These are phyloP conservation scores for Colletotrichum godetiae DNA, from an alignment of 2,329 filamentous ascomycete genomes.

Conservation along the genomic window DNA sequence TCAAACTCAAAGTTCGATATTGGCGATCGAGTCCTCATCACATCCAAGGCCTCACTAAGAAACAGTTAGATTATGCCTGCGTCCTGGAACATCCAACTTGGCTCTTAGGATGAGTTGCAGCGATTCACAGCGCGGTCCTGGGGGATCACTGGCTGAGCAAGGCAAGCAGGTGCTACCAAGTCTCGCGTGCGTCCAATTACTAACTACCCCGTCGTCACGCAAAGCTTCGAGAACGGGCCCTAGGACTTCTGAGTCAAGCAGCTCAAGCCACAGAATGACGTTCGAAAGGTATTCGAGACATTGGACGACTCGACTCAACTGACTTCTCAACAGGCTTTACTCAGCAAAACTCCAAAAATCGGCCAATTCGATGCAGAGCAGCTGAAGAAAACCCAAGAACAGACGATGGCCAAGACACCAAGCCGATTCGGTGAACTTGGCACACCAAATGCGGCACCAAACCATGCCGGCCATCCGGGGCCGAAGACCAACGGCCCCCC, in stretches of 20 bases:
- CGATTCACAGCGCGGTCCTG: too few relatives aligned
- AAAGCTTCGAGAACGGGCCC: too few relatives aligned
- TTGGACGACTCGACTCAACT: not conserved
- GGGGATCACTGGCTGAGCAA: too few relatives aligned
- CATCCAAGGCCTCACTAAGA: too few relatives aligned
- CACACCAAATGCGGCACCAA: slow-evolving; percentile 6
- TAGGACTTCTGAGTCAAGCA: not conserved
- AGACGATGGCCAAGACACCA: slow-evolving; percentile 28
- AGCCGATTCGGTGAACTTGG: not conserved
- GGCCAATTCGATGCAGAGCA: too few relatives aligned
- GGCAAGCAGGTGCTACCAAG: not conserved
- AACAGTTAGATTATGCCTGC: too few relatives aligned
- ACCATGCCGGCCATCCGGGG: not conserved
- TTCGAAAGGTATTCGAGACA: not conserved
- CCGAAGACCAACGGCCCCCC: not conserved
- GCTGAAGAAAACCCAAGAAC: not conserved
- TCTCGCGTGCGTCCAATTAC: not conserved
- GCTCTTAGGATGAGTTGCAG: too few relatives aligned
- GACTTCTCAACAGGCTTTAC: not conserved
- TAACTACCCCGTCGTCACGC: too few relatives aligned
- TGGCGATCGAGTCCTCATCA: too few relatives aligned
- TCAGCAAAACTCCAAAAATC: not conserved
- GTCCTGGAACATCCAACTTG: too few relatives aligned
- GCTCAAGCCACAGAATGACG: not conserved
- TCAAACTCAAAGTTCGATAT: too few relatives aligned